Base-by-base conservation (phyloP, 1,284 basidiomycete species). In the Wolfiporia cocos region DNA sequence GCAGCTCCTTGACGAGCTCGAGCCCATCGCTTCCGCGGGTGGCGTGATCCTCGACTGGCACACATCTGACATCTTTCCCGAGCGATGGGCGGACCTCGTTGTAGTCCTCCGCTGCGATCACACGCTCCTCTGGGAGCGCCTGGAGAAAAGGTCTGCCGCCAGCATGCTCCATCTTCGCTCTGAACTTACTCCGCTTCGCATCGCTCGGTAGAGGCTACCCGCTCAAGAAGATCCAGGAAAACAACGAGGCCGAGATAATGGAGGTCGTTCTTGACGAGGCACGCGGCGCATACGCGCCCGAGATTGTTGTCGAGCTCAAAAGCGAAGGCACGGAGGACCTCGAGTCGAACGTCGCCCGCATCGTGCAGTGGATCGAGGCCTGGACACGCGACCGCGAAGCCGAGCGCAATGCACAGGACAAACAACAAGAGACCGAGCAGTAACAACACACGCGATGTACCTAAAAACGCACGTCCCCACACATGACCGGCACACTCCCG, bases 161-260 rank as follows among this genome's bases (percentile, higher is more conserved):
- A 5, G n/a, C 20, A 9, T 42, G 10, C 33, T 26, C 21, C 19
- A 3, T 6, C 7, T 5, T 30, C 7, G 18, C 15, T 5, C n/a
- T n/a, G n/a, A n/a, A n/a, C n/a, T n/a, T n/a, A n/a, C n/a, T n/a
- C n/a, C n/a, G n/a, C n/a, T n/a, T n/a, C n/a, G n/a, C n/a, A n/a
- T n/a, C n/a, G n/a, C n/a, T n/a, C n/a, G n/a, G 11, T 33, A 97
- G 95, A 51, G 78, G 80, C 10, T 99, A 99, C 59, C 69, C 87
- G 1, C 64, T 92, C 35, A 89, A 91, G 60, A 99, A 99, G 68
- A 92, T 99, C 9, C 87, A 94, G 61, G 96, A 99, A 65, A 99
- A 99, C 63, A 95, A 99, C 65, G 86, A 94, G 54, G 93, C 94
- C 7, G 95, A 99, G 66, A 99, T 99, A 60, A 97, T 99, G 94